A percentile compares a stretch with the other conserved stretches of the same genome.
These are phyloP conservation scores for Plasmodium sp. DNA, from an alignment of 169 alveolate species.

Conservation along the genomic window DNA sequence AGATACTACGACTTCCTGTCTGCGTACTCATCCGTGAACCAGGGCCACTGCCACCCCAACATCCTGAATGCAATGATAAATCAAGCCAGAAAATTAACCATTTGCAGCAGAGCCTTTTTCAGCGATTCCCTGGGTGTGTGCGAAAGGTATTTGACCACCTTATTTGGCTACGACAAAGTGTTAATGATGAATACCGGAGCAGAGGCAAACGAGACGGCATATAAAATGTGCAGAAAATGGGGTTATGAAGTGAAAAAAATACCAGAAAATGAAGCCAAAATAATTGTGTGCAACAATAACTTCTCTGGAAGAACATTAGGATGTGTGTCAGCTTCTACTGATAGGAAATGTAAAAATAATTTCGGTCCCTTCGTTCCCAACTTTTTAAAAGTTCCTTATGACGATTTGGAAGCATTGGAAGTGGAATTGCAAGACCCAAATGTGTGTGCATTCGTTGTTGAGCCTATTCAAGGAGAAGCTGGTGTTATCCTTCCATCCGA, in stretches of 20 bases:
- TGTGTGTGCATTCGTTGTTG: slow-evolving; percentile 91
- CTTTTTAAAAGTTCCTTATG: slow-evolving; percentile 76
- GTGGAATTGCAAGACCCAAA: slow-evolving; percentile 82
- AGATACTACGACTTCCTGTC: slow-evolving; percentile 92
- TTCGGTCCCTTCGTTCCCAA: slow-evolving; percentile 90
- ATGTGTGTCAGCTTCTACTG: slow-evolving; percentile 92
- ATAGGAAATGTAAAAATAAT: slow-evolving; percentile 87
- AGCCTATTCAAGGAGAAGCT: slow-evolving; percentile 96
- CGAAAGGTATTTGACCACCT: slow-evolving; percentile 85
- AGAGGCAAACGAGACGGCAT: slow-evolving; percentile 94
- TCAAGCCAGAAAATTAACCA: slow-evolving; percentile 89
- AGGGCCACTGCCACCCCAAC: slow-evolving; percentile 95
- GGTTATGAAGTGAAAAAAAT: slow-evolving; percentile 93
- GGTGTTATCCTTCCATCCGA: slow-evolving; percentile 94
- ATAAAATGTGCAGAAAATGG: slow-evolving; percentile 95
- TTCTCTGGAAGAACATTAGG: slow-evolving; percentile 95
- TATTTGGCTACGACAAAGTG: slow-evolving; percentile 91
- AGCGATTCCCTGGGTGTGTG: slow-evolving; percentile 88
- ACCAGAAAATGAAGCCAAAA: slow-evolving; percentile 88
- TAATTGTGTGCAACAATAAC: slow-evolving; percentile 87
- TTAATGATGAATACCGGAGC: slow-evolving; percentile 95
- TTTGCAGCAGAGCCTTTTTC: slow-evolving; percentile 92
- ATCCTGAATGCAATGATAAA: slow-evolving; percentile 88
- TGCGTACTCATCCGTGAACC: slow-evolving; percentile 88
- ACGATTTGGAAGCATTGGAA: slow-evolving; percentile 80